Percentiles rank a stretch among this genome's conserved stretches.
Conservation (phyloP, 31 red algal genomes). For the Odonthalia washingtoniensis region DNA sequence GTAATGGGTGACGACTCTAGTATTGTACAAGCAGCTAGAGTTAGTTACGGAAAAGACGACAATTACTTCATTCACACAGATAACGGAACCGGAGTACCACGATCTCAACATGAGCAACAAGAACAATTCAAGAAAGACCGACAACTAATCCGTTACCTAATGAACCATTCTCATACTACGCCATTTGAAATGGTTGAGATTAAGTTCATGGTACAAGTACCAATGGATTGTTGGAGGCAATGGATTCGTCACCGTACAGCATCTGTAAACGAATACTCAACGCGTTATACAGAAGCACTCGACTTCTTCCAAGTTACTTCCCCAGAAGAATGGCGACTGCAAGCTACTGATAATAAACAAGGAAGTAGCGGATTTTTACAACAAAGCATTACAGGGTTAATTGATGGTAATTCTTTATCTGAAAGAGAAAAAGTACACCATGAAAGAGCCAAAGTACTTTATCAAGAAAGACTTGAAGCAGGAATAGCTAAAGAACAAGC, state of each 20-base stretch:
- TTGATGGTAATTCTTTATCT: background rate
- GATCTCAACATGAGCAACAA: no score
- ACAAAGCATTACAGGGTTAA: background rate
- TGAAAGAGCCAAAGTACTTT: background rate
- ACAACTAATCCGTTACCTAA: slow-evolving; percentile 18
- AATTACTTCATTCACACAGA: no score
- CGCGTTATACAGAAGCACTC: background rate
- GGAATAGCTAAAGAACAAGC: slow-evolving; percentile 35
- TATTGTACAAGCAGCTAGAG: no score
- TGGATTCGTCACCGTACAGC: slow-evolving; percentile 47
- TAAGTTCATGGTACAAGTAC: slow-evolving; percentile 13
- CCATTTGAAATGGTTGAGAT: slow-evolving; percentile 19
- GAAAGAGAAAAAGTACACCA: background rate
- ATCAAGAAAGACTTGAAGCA: background rate
- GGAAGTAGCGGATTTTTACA: slow-evolving; percentile 1
- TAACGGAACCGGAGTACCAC: no score
- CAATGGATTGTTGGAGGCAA: slow-evolving; percentile 13
- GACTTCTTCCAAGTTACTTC: slow-evolving; percentile 6
- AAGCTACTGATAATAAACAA: slow-evolving; percentile 7
- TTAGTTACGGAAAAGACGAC: no score
- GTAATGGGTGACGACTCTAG: no score
- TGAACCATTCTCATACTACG: slow-evolving; percentile 18
- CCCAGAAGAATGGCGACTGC: background rate
- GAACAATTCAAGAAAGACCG: no score
- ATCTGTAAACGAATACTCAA: slow-evolving; percentile 19